These are phyloP conservation scores for Saitozyma podzolica DNA, from an alignment of 768 basidiomycete genomes.

Conservation along the genomic window DNA sequence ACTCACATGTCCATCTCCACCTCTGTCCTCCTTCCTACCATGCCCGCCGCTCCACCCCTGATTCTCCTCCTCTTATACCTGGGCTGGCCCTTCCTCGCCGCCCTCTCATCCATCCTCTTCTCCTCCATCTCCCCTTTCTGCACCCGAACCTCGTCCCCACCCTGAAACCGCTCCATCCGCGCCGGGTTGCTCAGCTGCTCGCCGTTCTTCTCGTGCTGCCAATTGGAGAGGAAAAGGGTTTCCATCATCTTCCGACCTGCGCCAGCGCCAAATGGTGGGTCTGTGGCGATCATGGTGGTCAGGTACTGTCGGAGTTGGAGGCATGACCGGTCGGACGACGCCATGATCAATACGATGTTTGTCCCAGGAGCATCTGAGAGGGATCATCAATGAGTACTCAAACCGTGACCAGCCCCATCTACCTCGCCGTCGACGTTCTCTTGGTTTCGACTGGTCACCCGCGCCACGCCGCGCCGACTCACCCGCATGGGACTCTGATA, in stretches of 20 bases:
- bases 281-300: conserved; percentile 57
- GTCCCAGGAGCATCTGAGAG: conserved; percentile 58
- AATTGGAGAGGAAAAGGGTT: conserved; percentile 56
- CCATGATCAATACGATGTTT: conserved; percentile 84
- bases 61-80: conserved; percentile 39
- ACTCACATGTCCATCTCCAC: conserved; percentile 29
- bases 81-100: conserved; percentile 18
- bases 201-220: conserved; percentile 45
- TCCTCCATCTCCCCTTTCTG: conserved; percentile 36
- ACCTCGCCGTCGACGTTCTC: neutral
- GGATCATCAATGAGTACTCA: neutral
- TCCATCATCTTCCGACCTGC: conserved; percentile 77
- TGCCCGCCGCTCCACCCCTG: conserved; percentile 26
- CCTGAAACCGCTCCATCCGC: conserved; percentile 14
- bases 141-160: conserved; percentile 27
- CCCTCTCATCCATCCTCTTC: conserved; percentile 18
- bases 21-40: conserved; percentile 13
- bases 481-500: conserved; percentile 35
- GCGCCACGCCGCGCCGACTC: conserved; percentile 1
- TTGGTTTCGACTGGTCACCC: neutral
- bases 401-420: too few species aligned
- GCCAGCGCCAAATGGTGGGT: conserved; percentile 37
- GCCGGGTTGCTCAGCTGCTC: conserved; percentile 28
- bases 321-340: conserved; percentile 73
- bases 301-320: conserved; percentile 77